Base-by-base conservation (phyloP, 345 rosid genomes). In the Bretschneidera sinensis region DNA sequence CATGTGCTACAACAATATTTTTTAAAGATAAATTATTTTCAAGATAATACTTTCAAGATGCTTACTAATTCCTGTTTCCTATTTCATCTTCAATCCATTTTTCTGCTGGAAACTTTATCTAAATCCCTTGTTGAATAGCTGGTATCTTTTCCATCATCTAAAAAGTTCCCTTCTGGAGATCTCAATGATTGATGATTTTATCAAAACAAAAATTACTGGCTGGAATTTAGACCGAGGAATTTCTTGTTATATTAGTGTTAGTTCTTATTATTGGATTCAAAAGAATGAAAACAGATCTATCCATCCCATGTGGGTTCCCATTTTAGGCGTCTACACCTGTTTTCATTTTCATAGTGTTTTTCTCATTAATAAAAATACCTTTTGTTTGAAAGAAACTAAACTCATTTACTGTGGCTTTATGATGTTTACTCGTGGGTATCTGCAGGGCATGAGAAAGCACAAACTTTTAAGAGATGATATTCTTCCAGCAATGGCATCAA, bases 401-500 rank as follows among this genome's bases (percentile, higher is more conserved):
- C n/a, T n/a, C n/a, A n/a, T n/a, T n/a, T n/a, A n/a, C n/a, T 24
- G 17, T 52, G 4, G 25, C 28, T 8, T 21, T n/a, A 24, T 33
- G 48, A 18, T 19, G 17, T 20, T 57, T 0, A 39, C 28, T 50
- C 16, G 5, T 49, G 39, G 57, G 20, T 54, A 53, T 63, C 59
- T 85, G 48, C 78, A 91, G 99, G 97, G 98, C 71, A 82, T 88
- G 86, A 74, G 78, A 76, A 95, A 91, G 78, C 97, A 86, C 83
- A 90, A 83, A 60, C 92, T 90, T 60, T 71, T 94, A 58, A 70
- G 82, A 68, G 89, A 90, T 43, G 96, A 91, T 71, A 82, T 95
- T 76, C 96, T 95, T 65, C 97, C 99, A 5, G 96, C 97, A 45
- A 83, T 88, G 92, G 99, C 97, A 55, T 78, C 97, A 28, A 95